Base-by-base conservation (phyloP, 2,329 filamentous ascomycete genomes). In the Aspergillus pseudoviridinutans region DNA sequence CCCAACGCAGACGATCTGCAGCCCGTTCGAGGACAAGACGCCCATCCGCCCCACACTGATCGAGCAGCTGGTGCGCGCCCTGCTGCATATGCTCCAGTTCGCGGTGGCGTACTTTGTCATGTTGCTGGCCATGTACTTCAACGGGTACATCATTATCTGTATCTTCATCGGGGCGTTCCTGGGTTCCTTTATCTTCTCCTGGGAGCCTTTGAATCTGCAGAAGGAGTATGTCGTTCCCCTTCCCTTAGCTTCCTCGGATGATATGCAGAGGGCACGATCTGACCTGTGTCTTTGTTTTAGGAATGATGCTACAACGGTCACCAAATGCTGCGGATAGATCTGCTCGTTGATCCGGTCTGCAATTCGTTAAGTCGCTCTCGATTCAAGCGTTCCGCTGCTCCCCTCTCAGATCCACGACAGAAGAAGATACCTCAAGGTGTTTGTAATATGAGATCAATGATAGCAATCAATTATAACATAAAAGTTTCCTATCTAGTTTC, bases 21-120 rank as follows among this genome's bases (percentile, higher is more conserved):
- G 20, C 9, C 8, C 35, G 0, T 24, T 56, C 2, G 47, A 58
- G 17, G 51, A 42, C 9, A 28, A 53, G 29, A 20, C 49, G 0
- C 49, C 51, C 79, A 82, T 74, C 75, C 84, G 66, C 12, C 88
- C 88, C 0, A 88, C 77, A 10, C 42, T 87, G 1, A 65, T 82
- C 25, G 86, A 93, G 72, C 90, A 93, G 68, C 75, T 82, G 0
- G 69, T 88, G 3, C 82, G 89, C 6, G 86, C 89, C 0, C 61
- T 86, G 3, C 71, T 93, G 22, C 88, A 92, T 64, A 85, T 86
- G 75, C 56, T 85, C 3, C 88, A 90, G 63, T 91, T 93, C 66
- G 85, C 84, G 0, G 82, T 91, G 1, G 89, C 88, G 2, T 94
- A 93, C 71, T 85, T 93, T 64, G 74, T 93, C 66, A 93, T 94